Conservation (phyloP, 139 green algal species). For the Dunaliella primolecta region DNA sequence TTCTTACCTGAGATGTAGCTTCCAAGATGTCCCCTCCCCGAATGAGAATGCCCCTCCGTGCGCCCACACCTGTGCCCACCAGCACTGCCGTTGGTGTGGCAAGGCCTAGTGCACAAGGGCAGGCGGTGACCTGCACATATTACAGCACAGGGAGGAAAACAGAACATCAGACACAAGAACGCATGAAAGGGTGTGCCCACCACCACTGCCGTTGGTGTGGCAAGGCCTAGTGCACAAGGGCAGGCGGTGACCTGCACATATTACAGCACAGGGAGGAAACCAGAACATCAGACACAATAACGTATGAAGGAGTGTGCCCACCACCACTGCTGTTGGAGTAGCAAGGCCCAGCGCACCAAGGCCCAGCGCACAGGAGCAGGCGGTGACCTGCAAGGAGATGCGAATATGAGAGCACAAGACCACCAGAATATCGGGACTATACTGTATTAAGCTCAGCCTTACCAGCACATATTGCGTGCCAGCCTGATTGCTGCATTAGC, state of each 20-base stretch:
- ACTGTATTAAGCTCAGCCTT: too few species aligned
- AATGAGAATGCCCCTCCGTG: conserved; percentile 79
- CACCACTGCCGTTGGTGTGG: conserved; percentile 88
- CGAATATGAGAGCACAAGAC: too few species aligned
- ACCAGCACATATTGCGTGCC: conserved; percentile 92
- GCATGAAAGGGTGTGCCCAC: too few species aligned
- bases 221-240: conserved; percentile 90
- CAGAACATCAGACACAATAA: too few species aligned
- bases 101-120: conserved; percentile 90
- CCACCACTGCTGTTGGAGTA: conserved; percentile 88
- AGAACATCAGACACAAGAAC: too few species aligned
- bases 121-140: conserved; percentile 93
- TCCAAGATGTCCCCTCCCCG: conserved; percentile 82
- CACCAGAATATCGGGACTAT: too few species aligned
- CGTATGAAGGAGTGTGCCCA: too few species aligned
- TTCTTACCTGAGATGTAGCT: conserved; percentile 39
- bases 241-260: conserved; percentile 93
- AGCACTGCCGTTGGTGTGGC: conserved; percentile 91
- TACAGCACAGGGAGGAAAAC: too few species aligned
- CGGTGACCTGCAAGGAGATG: too few species aligned
- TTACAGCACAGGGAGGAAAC: too few species aligned
- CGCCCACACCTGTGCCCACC: conserved; percentile 78
- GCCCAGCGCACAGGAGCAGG: conserved; percentile 91
- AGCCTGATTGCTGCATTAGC: conserved; percentile 79
- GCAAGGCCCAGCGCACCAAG: conserved; percentile 91